A percentile compares a stretch with the other conserved stretches of the same genome.
Evolutionary conservation across 345 rosid genomes (phyloP).

Genomic region (Lumnitzera littorea): DNA sequence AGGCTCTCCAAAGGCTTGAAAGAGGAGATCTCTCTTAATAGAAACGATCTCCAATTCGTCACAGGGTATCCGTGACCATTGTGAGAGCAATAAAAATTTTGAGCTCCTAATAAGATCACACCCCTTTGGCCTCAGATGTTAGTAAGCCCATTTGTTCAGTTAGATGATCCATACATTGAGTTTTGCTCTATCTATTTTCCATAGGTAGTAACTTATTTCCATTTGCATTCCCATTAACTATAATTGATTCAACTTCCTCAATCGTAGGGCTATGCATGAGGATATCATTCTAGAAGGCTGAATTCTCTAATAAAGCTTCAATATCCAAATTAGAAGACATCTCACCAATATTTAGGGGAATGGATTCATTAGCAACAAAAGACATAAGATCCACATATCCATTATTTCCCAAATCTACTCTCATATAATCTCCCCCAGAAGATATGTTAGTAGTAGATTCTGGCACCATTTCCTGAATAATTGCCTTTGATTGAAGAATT

Average conservation of each 20-base stretch:
- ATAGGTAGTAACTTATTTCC: conserved; percentile 29
- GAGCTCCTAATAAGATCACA: conserved; percentile 13
- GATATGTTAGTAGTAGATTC: conserved; percentile 23
- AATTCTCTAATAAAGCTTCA: conserved; percentile 41
- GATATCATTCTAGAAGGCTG: conserved; percentile 45
- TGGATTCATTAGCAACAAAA: conserved; percentile 26
- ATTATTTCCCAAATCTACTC: conserved; percentile 27
- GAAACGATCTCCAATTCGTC: too few relatives aligned
- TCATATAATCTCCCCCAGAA: conserved; percentile 34
- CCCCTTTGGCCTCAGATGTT: conserved; percentile 31
- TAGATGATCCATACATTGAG: conserved; percentile 48
- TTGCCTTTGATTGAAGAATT: too few relatives aligned
- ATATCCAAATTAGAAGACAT: conserved; percentile 35
- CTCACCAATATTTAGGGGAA: conserved; percentile 24
- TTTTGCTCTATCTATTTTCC: conserved; percentile 35
- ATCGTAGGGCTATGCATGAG: conserved; percentile 63
- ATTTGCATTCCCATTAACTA: conserved; percentile 43
- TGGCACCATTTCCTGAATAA: conserved; percentile 25
- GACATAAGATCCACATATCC: conserved; percentile 38
- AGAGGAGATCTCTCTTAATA: too few relatives aligned
- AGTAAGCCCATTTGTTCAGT: conserved; percentile 74
- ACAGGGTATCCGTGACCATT: too few relatives aligned
- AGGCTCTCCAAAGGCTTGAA: too few relatives aligned
- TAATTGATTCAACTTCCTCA: conserved; percentile 12
- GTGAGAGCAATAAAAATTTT: too few relatives aligned